Conservation (phyloP, 2,329 filamentous ascomycete genomes). For the Ustulina deusta region DNA sequence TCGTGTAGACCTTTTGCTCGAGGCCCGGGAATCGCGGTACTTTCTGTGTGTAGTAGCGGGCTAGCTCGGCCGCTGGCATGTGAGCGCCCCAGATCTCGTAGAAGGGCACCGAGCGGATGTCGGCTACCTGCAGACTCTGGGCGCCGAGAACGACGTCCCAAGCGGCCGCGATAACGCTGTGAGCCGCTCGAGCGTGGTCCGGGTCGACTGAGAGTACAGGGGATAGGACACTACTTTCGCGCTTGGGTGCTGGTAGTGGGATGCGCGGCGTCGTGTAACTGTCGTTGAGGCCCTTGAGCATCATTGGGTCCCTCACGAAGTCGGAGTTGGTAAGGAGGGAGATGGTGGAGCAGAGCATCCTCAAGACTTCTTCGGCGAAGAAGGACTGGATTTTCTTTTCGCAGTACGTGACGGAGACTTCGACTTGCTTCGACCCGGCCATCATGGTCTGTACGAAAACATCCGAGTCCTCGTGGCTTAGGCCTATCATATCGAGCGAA, state of each 20-base stretch:
- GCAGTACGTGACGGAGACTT: constrained; percentile 61
- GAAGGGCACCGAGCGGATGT: constrained; percentile 61
- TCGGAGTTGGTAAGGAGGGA: constrained; percentile 60
- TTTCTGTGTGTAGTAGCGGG: constrained; percentile 58
- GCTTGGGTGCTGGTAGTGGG: constrained; percentile 53
- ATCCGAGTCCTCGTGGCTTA: constrained; percentile 59
- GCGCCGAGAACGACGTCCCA: constrained; percentile 62
- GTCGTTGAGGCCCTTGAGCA: constrained; percentile 59
- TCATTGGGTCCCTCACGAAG: constrained; percentile 60
- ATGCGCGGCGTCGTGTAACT: constrained; percentile 55
- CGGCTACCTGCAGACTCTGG: constrained; percentile 54
- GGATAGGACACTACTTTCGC: constrained; percentile 41
- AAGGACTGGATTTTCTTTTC: constrained; percentile 56
- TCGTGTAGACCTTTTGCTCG: constrained; percentile 53
- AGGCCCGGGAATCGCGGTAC: constrained; percentile 56
- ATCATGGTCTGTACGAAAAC: constrained; percentile 59
- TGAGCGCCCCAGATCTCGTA: constrained; percentile 64
- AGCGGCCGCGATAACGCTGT: constrained; percentile 56
- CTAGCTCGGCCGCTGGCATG: constrained; percentile 61
- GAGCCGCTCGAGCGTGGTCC: constrained; percentile 57
- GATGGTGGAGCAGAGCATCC: constrained; percentile 60
- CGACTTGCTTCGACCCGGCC: constrained; percentile 53
- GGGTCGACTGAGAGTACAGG: constrained; percentile 52
- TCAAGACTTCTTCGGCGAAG: constrained; percentile 60
- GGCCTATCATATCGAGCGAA: constrained; percentile 57